These are phyloP conservation scores for Cladophialophora bantiana DNA, from an alignment of 2,329 filamentous ascomycete genomes.

Conservation along the genomic window DNA sequence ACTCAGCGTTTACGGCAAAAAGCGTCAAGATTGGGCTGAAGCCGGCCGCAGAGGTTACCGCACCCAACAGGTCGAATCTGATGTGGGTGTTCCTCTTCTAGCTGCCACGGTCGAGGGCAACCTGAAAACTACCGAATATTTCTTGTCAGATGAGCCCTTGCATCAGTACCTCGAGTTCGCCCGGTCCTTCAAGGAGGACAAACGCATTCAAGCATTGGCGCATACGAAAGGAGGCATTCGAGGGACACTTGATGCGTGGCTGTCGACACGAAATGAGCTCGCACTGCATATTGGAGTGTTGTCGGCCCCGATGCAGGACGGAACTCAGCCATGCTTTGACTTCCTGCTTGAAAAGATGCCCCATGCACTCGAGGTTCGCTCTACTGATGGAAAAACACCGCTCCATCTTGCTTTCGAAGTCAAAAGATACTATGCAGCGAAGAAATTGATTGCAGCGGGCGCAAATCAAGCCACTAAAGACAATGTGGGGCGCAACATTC, in stretches of 20 bases:
- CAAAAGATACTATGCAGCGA: slow-evolving; percentile 62
- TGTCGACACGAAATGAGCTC: slow-evolving; percentile 60
- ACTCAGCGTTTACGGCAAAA: slow-evolving; percentile 76
- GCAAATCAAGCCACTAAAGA: slow-evolving; percentile 74
- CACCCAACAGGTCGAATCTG: slow-evolving; percentile 43
- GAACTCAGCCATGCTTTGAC: slow-evolving; percentile 64
- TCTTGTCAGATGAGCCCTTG: slow-evolving; percentile 73
- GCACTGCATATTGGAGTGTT: slow-evolving; percentile 72
- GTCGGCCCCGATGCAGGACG: slow-evolving; percentile 47
- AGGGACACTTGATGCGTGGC: slow-evolving; percentile 62
- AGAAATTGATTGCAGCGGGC: slow-evolving; percentile 69
- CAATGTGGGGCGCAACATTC: slow-evolving; percentile 67
- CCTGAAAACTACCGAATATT: slow-evolving; percentile 77
- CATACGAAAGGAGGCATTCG: slow-evolving; percentile 69
- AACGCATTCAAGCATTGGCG: slow-evolving; percentile 67
- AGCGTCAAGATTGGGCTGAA: slow-evolving; percentile 75
- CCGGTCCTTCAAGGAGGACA: slow-evolving; percentile 66
- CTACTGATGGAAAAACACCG: slow-evolving; percentile 62
- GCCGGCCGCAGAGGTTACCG: slow-evolving; percentile 60
- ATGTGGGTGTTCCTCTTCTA: slow-evolving; percentile 45
- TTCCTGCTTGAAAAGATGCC: slow-evolving; percentile 71
- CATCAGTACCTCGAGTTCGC: slow-evolving; percentile 74
- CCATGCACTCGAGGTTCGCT: slow-evolving; percentile 68
- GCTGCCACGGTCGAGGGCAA: slow-evolving; percentile 53
- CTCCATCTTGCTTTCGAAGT: slow-evolving; percentile 70